Evolutionary conservation across 1,284 basidiomycete species (phyloP), one percentile per base, ranked within the genome.

Genomic region (Moniliophthora roreri): DNA sequence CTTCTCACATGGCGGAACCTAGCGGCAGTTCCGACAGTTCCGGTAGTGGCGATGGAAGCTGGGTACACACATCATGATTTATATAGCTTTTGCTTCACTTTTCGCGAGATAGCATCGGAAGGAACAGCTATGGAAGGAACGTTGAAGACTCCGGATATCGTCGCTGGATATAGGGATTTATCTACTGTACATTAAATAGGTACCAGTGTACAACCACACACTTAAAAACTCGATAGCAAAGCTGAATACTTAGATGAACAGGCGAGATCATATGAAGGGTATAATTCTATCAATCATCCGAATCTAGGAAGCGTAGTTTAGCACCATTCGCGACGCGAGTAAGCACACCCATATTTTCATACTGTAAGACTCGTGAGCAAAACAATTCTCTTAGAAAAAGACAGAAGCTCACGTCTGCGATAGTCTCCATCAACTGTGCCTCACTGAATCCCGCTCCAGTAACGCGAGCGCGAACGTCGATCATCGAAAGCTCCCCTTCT

Each of bases 391-490:
- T 46, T 21, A 45, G 21, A 2, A 18, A 20, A 18, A 23, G 41
- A 18, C 24, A 44, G 45, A 50, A 21, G 73, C 86, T 65, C 63
- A 94, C 93, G 74, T 89, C 78, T 16, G 76, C 63, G 52, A 95
- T 85, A 0, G 91, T 91, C 60, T 92, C 87, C 77, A 89, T 92
- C 28, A 98, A 77, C 69, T 94, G 89, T 5, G 81, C 84, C 68
- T 98, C 95, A 10, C 92, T 97, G 71, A 89, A 96, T 6, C 95
- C 94, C 63, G 85, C 87, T 44, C 86, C 87, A 47, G 95, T 72
- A 10, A 96, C 87, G 26, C 93, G 82, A 47, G 86, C 84, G 42
- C 95, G 82, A 54, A 97, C 82, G 59, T 96, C 92, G 39, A 91
- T 79, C 78, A 98, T 84, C 5, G 83, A 81, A 55, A 93, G 66